Evolutionary conservation across 306 rosid genomes (phyloP).

Genomic region (Malus fusca): DNA sequence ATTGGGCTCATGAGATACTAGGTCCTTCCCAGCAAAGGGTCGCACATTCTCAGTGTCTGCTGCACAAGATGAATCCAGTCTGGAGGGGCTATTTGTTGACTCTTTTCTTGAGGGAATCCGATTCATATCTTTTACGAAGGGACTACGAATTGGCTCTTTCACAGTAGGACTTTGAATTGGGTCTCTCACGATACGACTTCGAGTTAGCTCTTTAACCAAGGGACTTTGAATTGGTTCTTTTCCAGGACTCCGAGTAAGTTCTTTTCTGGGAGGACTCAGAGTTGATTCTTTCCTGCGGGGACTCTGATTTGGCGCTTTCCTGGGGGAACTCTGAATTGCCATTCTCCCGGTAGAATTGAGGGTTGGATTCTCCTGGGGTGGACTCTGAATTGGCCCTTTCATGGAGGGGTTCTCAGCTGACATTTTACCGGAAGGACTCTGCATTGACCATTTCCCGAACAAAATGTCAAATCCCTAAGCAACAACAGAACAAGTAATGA

Average conservation of each 20-base stretch:
- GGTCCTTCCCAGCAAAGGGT: slow-evolving; percentile 9
- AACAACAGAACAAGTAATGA: neutral
- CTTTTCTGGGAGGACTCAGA: slow-evolving; percentile 24
- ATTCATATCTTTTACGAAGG: slow-evolving; percentile 13
- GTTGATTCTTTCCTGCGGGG: slow-evolving; percentile 22
- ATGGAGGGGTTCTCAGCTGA: slow-evolving; percentile 17
- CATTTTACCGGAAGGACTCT: slow-evolving; percentile 20
- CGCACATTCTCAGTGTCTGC: slow-evolving; percentile 19
- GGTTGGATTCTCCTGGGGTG: slow-evolving; percentile 8
- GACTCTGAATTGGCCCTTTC: slow-evolving; percentile 21
- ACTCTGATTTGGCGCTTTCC: slow-evolving; percentile 12
- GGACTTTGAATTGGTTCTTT: slow-evolving; percentile 22
- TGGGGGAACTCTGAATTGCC: neutral
- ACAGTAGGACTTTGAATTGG: slow-evolving; percentile 15
- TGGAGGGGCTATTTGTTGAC: slow-evolving; percentile 27
- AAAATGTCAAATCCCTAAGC: slow-evolving; percentile 16
- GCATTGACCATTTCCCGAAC: slow-evolving; percentile 22
- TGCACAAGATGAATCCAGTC: slow-evolving; percentile 21
- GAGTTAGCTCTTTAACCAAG: neutral
- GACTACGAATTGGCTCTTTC: slow-evolving; percentile 8
- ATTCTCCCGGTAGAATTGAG: neutral
- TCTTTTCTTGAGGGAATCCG: slow-evolving; percentile 21
- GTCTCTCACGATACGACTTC: slow-evolving; percentile 13
- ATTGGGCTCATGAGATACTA: slow-evolving; percentile 20
- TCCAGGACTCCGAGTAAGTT: slow-evolving; percentile 21